Base-by-base conservation (phyloP, 495 filamentous ascomycete species). In the Daldinia vernicosa region DNA sequence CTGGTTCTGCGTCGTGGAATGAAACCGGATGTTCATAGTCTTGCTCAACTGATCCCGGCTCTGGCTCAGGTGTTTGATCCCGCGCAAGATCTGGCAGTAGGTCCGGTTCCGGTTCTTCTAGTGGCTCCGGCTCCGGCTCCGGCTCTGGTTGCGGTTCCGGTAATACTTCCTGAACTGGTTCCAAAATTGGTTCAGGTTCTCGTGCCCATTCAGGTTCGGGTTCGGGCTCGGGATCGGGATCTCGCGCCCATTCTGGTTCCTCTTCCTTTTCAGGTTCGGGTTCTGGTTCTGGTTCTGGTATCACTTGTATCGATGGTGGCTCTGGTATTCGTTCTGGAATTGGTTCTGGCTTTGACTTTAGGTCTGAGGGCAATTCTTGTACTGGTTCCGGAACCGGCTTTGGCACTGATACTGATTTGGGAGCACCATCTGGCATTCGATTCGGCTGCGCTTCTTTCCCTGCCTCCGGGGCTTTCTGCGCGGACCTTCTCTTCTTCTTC, bases 401-500 rank as follows among this genome's bases (percentile, higher is more conserved):
- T 53, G 50, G 14, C 5, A 27, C 26, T n/a, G 24, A 26, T 0
- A 30, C 26, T 53, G 24, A 6, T 28, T 30, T 53, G 9, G 50
- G 50, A 8, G 24, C 50, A 30, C 43, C 43, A 47, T 53, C 26
- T 17, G 51, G 51, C 24, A 28, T 27, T 17, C 26, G 51, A 53
- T 53, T 27, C 5, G 26, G 51, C 14, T 56, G 53, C 32, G 55
- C 27, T 40, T 37, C 35, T 24, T 22, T 58, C 24, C 22, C 19
- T 11, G 37, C 24, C 14, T 45, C 56, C 3, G 56, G 56, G 0
- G 56, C 35, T 39, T 60, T 60, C 4, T 27, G 35, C 19, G 33
- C 56, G 9, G 37, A 37, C 56, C 50, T 70, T 47, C 53, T 59
- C 67, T 70, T 70, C 62, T 57, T 70, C 47, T 60, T 63, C 28